phyloP scores from a whole-genome alignment of 2,329 filamentous ascomycete species.

The Tolypocladium cylindrosporum region DNA sequence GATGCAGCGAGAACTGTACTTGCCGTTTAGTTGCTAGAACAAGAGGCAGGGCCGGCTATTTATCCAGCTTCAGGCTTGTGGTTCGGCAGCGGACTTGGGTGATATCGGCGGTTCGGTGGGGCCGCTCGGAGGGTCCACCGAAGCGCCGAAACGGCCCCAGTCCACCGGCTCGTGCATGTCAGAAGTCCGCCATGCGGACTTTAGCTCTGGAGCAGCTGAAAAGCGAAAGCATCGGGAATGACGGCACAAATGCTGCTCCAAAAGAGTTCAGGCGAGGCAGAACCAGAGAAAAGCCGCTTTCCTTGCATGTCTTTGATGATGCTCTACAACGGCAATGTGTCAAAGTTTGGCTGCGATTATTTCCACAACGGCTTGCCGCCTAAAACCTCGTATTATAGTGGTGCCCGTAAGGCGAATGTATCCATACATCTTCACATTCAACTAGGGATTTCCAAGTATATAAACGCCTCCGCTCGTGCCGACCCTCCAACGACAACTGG shows the following conservation, averaged over 20 bases:
- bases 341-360: no score
- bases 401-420: neutral
- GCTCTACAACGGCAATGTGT: no score
- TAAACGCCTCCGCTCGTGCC: no score
- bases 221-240: no score
- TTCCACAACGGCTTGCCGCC: no score
- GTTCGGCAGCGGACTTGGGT: neutral
- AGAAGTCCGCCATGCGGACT: neutral
- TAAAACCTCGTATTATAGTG: no score
- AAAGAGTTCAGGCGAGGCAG: no score
- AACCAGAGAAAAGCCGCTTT: no score
- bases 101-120: constrained; percentile 5
- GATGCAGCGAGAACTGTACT: neutral
- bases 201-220: neutral
- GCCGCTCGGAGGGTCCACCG: constrained; percentile 2
- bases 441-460: neutral
- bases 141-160: neutral
- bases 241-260: no score
- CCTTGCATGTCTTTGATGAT: no score
- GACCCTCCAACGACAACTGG: no score
- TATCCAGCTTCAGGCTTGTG: neutral
- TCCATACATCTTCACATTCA: neutral
- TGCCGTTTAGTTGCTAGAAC: no score
- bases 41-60: neutral
- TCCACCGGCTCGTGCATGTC: neutral